These are phyloP conservation scores for Monosporascus sp. DNA, from an alignment of 2,329 filamentous ascomycete genomes.

Conservation along the genomic window DNA sequence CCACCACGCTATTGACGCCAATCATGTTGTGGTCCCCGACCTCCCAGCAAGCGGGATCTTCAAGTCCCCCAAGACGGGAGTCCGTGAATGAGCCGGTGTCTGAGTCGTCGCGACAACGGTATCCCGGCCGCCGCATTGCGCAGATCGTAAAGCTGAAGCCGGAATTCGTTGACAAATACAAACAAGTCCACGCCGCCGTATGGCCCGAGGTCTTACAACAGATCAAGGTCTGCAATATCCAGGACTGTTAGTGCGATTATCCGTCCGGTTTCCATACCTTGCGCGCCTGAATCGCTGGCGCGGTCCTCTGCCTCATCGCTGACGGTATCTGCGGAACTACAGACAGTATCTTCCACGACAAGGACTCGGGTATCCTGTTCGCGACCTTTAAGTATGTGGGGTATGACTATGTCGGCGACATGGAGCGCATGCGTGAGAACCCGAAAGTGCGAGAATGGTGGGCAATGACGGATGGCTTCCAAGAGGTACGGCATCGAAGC, in stretches of 20 bases:
- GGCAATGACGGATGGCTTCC: slow-evolving; percentile 72
- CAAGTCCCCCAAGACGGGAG: background rate
- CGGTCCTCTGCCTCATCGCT: background rate
- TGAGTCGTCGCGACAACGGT: slow-evolving; percentile 24
- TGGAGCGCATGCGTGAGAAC: slow-evolving; percentile 70
- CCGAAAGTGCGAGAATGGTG: slow-evolving; percentile 74
- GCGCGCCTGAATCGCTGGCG: background rate
- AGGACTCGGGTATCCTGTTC: slow-evolving; percentile 59
- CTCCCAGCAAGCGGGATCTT: background rate
- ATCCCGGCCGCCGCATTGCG: slow-evolving; percentile 54
- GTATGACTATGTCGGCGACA: slow-evolving; percentile 65
- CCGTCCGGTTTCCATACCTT: background rate
- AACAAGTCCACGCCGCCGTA: slow-evolving; percentile 65
- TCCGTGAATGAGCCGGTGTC: slow-evolving; percentile 4
- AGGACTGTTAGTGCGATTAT: slow-evolving; percentile 55
- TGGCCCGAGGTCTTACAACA: slow-evolving; percentile 75
- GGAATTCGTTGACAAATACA: slow-evolving; percentile 63
- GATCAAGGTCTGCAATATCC: slow-evolving; percentile 70
- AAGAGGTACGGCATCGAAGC: slow-evolving; percentile 42
- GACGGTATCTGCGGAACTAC: slow-evolving; percentile 1
- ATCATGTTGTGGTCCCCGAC: background rate
- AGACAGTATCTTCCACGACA: slow-evolving; percentile 72
- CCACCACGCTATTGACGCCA: background rate
- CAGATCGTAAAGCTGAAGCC: slow-evolving; percentile 71
- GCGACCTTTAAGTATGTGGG: slow-evolving; percentile 77